These are phyloP conservation scores for Acer negundo DNA, from an alignment of 345 rosid genomes.

Conservation along the genomic window DNA sequence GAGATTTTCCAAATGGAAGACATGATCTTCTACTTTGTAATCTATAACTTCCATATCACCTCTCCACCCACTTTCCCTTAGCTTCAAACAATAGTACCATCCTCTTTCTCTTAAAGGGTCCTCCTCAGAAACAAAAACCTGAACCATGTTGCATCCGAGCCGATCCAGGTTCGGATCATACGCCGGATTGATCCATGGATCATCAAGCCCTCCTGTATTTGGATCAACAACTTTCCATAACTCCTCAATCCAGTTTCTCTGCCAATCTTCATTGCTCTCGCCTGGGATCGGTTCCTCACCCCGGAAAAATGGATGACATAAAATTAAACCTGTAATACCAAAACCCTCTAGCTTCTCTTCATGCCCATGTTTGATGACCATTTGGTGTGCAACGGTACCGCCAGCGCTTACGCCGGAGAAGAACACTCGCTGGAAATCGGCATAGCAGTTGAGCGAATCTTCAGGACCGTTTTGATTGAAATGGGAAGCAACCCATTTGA, in stretches of 20 bases:
- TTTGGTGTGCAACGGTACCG: slow-evolving; percentile 32
- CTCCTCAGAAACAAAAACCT: background rate
- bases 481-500: slow-evolving; percentile 37
- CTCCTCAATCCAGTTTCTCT: too few relatives aligned
- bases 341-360: slow-evolving; percentile 19
- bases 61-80: slow-evolving; percentile 1
- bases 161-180: background rate
- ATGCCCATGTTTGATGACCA: slow-evolving; percentile 24
- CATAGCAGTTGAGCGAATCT: slow-evolving; percentile 36
- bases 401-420: slow-evolving; percentile 43
- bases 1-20: background rate
- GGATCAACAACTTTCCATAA: too few relatives aligned
- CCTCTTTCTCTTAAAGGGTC: background rate
- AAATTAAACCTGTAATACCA: slow-evolving; percentile 14
- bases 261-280: background rate
- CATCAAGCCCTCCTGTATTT: too few relatives aligned
- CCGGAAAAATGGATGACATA: slow-evolving; percentile 35
- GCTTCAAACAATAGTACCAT: background rate
- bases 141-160: background rate
- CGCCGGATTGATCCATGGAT: background rate
- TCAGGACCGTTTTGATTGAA: slow-evolving; percentile 31
- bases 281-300: slow-evolving; percentile 17
- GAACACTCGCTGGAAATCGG: slow-evolving; percentile 28
- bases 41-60: background rate
- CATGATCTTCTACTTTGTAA: background rate